These are phyloP conservation scores for Pestalotiopsis sp. DNA, from an alignment of 2,329 filamentous ascomycete species.

Conservation along the genomic window DNA sequence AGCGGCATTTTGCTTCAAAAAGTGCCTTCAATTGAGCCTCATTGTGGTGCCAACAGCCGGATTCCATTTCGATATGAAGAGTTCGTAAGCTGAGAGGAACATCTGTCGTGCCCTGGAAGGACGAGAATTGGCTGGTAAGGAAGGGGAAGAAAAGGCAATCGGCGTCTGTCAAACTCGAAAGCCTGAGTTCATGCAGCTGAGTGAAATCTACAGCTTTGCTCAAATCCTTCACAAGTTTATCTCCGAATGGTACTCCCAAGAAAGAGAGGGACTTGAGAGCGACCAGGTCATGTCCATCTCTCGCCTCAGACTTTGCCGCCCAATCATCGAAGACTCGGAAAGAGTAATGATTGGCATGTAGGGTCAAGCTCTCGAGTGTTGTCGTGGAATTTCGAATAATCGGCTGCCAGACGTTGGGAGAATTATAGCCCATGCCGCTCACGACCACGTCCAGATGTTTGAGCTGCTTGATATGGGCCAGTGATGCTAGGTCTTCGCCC, in stretches of 20 bases:
- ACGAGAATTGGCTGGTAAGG: neutral
- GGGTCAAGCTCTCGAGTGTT: conserved; percentile 9
- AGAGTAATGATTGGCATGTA: neutral
- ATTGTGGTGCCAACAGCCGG: neutral
- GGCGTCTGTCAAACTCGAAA: neutral
- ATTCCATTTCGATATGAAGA: neutral
- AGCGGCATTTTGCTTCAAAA: conserved; percentile 4
- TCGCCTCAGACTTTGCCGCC: neutral
- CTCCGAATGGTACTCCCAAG: neutral
- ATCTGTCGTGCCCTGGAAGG: neutral
- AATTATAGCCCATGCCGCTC: too few relatives aligned
- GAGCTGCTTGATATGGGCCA: conserved; percentile 9
- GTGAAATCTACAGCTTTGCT: neutral
- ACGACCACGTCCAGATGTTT: neutral
- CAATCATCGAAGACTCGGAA: neutral
- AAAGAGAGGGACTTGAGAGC: conserved; percentile 3
- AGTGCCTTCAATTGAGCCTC: neutral
- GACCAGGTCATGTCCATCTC: neutral
- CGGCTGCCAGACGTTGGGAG: neutral
- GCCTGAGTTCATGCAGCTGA: neutral
- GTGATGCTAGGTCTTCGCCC: neutral
- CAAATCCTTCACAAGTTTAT: neutral
- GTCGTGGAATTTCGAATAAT: conserved; percentile 11
- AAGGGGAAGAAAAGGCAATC: conserved; percentile 1
- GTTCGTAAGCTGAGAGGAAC: neutral